Conservation (phyloP, 2,329 filamentous ascomycete genomes). For the Sporothrix globosa region DNA sequence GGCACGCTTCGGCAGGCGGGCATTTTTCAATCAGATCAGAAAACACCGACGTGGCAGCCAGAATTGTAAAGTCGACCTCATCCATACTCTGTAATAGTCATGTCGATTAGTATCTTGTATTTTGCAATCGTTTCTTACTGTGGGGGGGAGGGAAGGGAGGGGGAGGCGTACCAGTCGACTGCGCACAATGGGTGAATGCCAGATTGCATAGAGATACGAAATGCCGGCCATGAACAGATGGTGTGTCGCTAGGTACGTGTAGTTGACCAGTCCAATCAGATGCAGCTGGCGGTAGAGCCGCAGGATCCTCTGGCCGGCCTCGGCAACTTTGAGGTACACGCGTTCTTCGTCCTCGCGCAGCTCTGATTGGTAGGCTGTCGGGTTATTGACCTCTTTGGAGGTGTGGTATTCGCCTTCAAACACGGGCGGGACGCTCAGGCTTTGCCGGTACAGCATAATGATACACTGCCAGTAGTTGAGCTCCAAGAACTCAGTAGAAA, state of each 20-base stretch:
- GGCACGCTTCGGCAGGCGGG: conserved; percentile 89
- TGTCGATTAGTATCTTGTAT: neutral
- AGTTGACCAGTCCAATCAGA: conserved; percentile 85
- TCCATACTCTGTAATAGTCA: conserved; percentile 68
- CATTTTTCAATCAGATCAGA: conserved; percentile 92
- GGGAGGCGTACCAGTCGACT: conserved; percentile 71
- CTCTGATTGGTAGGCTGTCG: conserved; percentile 65
- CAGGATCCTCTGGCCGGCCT: conserved; percentile 90
- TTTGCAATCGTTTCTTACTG: neutral
- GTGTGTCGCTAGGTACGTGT: conserved; percentile 93
- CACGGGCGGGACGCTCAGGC: conserved; percentile 79
- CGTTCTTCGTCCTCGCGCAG: conserved; percentile 81
- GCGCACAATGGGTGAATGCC: conserved; percentile 89
- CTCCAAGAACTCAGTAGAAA: conserved; percentile 86
- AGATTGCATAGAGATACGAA: conserved; percentile 94
- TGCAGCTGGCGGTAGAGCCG: conserved; percentile 90
- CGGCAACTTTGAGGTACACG: conserved; percentile 91
- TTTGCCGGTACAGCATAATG: conserved; percentile 93
- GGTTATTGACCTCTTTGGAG: conserved; percentile 65
- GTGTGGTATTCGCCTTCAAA: conserved; percentile 78
- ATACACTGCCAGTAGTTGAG: conserved; percentile 98
- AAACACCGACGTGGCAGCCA: conserved; percentile 90
- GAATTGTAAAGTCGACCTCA: conserved; percentile 95
- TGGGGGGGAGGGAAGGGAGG: neutral
- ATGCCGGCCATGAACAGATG: conserved; percentile 97